Base-by-base conservation (phyloP, 73 alveolate species). In the Tetrahymena malaccensis region DNA sequence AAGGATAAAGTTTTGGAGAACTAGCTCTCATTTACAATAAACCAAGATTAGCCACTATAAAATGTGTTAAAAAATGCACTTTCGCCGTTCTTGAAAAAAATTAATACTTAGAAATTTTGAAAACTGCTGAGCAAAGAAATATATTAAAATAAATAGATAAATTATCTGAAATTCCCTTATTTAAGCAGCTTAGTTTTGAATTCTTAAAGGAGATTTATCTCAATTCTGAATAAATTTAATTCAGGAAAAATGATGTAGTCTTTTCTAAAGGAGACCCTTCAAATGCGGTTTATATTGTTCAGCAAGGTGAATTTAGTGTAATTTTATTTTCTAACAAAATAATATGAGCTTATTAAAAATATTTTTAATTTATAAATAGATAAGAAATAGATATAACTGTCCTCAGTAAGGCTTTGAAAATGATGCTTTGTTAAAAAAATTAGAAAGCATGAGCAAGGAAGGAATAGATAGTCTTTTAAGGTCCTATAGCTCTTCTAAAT, bases 21-120 rank as follows among this genome's bases (percentile, higher is more conserved):
- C 93, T 97, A 22, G 98, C 98, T 38, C 85, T 97, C 2, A 96
- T 94, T n/a, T 58, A 97, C 35, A 55, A 93, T 25, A 96, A 89
- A n/a, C 98, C 98, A 25, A 96, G 98, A 84, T 96, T 97, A 25
- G 98, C 98, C 22, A 96, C 98, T 0, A 96, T 97, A 17, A 84
- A 44, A 43, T 95, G 97, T 93, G 6, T 27, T 43, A 96, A 35
- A 33, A 97, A 97, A 85, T 94, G 97, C 17, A 57, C 57, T 1
- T 94, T 97, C 13, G 97, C 97, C 10, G 93, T 96, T 56, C 43
- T 97, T 34, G 97, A 96, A 35, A 97, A 96, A 43, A 43, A 96
- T 31, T 85, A 96, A 16, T 97, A 93, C 89, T 96, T 94, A 50
- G 95, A 85, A 40, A 96, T 95, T 6, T 58, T 96, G 43, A 94